A percentile compares a stretch with the other conserved stretches of the same genome.
Conservation (phyloP, 2,329 filamentous ascomycete genomes). For the Tolypocladium inflatum region DNA sequence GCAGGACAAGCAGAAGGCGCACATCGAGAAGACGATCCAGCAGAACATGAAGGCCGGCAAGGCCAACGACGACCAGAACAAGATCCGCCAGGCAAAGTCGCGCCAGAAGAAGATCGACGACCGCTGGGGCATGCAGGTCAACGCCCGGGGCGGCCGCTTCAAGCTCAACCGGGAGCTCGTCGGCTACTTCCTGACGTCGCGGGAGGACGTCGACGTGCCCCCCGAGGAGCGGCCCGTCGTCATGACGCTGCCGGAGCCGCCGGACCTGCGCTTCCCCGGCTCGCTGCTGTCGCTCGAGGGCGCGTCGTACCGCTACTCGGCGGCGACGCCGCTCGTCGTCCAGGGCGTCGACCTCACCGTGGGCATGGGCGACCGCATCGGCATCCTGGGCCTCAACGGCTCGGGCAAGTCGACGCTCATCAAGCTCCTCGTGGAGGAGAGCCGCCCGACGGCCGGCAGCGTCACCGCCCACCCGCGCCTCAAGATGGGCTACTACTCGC, state of each 20-base stretch:
- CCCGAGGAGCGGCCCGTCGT: slow-evolving; percentile 49
- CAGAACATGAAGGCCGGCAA: slow-evolving; percentile 68
- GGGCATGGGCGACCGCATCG: slow-evolving; percentile 63
- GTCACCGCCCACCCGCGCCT: slow-evolving; percentile 59
- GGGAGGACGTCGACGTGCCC: slow-evolving; percentile 65
- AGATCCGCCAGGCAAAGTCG: slow-evolving; percentile 75
- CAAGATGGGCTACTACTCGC: slow-evolving; percentile 68
- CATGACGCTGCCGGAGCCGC: slow-evolving; percentile 50
- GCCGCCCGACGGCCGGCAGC: slow-evolving; percentile 49
- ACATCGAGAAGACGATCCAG: slow-evolving; percentile 70
- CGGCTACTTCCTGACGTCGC: slow-evolving; percentile 48
- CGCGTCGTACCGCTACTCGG: slow-evolving; percentile 54
- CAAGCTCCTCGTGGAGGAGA: slow-evolving; percentile 54
- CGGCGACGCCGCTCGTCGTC: slow-evolving; percentile 33
- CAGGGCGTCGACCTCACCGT: slow-evolving; percentile 59
- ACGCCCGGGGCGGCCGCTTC: slow-evolving; percentile 62
- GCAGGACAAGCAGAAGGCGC: slow-evolving; percentile 69
- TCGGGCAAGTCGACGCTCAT: slow-evolving; percentile 74
- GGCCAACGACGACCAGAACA: slow-evolving; percentile 73
- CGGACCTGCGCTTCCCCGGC: slow-evolving; percentile 65
- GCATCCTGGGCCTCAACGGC: slow-evolving; percentile 71
- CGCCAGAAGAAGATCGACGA: slow-evolving; percentile 80
- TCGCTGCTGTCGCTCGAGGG: slow-evolving; percentile 64
- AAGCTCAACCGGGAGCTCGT: slow-evolving; percentile 67
- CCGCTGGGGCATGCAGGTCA: slow-evolving; percentile 67